Evolutionary conservation across 176 grass and related monocot species (phyloP).

Genomic region (Aegilops longissima): DNA sequence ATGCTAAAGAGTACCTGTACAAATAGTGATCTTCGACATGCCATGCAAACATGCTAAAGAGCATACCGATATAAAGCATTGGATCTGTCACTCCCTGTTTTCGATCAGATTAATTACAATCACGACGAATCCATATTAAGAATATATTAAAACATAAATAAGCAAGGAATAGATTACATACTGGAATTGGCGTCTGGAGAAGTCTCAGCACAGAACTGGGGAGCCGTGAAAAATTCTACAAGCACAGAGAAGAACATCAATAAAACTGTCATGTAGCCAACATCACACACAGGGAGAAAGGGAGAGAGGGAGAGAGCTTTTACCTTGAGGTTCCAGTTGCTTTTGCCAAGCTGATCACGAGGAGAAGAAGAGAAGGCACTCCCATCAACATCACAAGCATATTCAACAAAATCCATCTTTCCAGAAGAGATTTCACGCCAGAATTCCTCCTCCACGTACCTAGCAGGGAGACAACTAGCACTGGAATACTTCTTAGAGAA

Average conservation of each 20-base stretch:
- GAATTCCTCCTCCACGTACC: constrained; percentile 91
- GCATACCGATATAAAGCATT: constrained; percentile 99
- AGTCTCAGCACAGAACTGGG: constrained; percentile 77
- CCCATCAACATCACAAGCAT: constrained; percentile 98
- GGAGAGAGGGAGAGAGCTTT: neutral
- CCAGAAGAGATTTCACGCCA: constrained; percentile 98
- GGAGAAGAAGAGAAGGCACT: constrained; percentile 96
- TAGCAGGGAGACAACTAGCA: constrained; percentile 69
- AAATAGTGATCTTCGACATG: constrained; percentile 99
- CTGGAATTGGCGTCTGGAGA: constrained; percentile 73
- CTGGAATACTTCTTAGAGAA: constrained; percentile 89
- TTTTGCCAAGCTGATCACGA: constrained; percentile 80
- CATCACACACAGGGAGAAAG: neutral
- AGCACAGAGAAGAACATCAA: constrained; percentile 5
- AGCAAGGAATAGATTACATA: constrained; percentile 44
- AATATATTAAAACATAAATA: neutral
- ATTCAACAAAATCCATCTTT: constrained; percentile 92
- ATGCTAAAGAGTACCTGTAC: constrained; percentile 59
- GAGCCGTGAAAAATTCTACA: constrained; percentile 83
- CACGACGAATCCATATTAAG: neutral
- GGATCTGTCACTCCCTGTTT: constrained; percentile 98
- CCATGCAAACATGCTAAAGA: constrained; percentile 99
- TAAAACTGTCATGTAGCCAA: neutral
- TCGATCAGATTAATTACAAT: constrained; percentile 30
- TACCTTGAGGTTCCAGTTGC: constrained; percentile 99